A percentile compares a stretch with the other conserved stretches of the same genome.
Conservation (phyloP, 2,329 filamentous ascomycete genomes). For the Tolypocladium capitatum region DNA sequence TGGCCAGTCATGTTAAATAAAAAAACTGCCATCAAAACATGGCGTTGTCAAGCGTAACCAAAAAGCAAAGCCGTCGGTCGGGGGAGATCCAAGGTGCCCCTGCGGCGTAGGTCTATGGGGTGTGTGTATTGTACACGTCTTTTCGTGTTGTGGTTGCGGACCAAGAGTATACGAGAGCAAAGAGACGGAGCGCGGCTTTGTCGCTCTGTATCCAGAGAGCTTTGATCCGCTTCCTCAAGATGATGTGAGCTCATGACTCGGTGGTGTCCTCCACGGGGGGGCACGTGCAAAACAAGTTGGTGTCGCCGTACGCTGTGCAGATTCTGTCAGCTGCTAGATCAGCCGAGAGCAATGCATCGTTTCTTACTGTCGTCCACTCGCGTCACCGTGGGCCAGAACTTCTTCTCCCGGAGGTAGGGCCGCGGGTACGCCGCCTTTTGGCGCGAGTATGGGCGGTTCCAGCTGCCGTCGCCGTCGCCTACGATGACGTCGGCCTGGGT, state of each 20-base stretch:
- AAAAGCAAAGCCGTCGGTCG: not conserved
- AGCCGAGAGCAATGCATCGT: not conserved
- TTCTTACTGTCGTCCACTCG: conserved; percentile 74
- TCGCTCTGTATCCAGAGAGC: not conserved
- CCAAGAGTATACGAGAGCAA: not conserved
- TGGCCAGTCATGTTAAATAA: conserved; percentile 1
- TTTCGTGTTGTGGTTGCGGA: not conserved
- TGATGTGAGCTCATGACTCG: not conserved
- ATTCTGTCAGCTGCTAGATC: not conserved
- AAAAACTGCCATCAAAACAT: not conserved
- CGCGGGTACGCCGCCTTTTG: conserved; percentile 82
- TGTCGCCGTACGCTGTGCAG: conserved; percentile 67
- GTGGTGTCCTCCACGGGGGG: conserved; percentile 61
- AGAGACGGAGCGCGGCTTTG: not conserved
- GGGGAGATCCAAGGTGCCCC: not conserved
- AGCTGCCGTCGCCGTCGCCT: conserved; percentile 41
- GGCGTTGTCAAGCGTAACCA: not conserved
- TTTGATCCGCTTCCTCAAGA: not conserved
- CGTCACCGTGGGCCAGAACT: conserved; percentile 88
- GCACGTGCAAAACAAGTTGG: conserved; percentile 91
- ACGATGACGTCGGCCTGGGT: conserved; percentile 66
- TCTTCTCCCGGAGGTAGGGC: conserved; percentile 77
- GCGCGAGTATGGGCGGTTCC: conserved; percentile 70
- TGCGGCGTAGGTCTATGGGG: not conserved
- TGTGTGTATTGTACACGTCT: not conserved